Conservation (phyloP, 2,329 filamentous ascomycete species). For the Penicillium sp. region DNA sequence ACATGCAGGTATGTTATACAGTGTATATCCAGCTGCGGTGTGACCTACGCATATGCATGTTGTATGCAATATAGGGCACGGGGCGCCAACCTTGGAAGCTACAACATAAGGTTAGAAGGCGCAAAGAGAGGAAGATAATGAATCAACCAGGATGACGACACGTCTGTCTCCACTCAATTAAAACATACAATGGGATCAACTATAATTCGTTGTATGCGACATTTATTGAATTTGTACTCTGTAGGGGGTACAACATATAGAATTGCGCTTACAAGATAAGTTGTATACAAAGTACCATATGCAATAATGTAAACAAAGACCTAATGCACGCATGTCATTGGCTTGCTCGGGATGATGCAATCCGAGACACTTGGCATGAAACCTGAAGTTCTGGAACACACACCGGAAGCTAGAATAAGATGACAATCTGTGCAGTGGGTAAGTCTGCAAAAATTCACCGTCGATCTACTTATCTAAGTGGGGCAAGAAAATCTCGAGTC, state of each 20-base stretch:
- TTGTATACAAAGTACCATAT: too few species aligned
- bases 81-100: too few species aligned
- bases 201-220: too few species aligned
- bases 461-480: conserved; percentile 2
- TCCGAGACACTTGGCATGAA: not conserved
- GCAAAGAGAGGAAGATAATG: not conserved
- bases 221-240: too few species aligned
- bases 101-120: too few species aligned
- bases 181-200: not conserved
- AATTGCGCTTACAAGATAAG: too few species aligned
- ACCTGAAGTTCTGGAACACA: conserved; percentile 7
- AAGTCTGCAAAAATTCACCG: conserved; percentile 2
- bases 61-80: not conserved
- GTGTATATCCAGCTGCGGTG: not conserved
- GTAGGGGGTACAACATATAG: not conserved
- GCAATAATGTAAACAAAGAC: not conserved
- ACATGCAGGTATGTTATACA: too few species aligned
- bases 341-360: conserved; percentile 1
- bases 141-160: conserved; percentile 1
- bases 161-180: not conserved
- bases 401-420: not conserved
- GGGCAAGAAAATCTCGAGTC: conserved; percentile 1
- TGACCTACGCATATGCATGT: not conserved
- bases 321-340: not conserved
- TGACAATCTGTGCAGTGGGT: not conserved